Conservation (phyloP, 2,329 filamentous ascomycete species). For the Microcera coccophila region DNA sequence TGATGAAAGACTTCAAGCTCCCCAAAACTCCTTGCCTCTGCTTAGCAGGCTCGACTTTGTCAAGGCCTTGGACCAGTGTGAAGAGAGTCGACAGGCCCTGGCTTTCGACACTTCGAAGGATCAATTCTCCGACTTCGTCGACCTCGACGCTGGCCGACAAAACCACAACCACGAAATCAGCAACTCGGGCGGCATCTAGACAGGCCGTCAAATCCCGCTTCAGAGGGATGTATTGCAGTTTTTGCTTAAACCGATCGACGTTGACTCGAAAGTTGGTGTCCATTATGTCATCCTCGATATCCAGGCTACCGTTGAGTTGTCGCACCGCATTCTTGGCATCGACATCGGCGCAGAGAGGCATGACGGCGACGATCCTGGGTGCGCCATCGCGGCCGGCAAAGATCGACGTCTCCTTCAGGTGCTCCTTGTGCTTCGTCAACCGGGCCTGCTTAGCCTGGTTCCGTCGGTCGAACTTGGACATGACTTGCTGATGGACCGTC, state of each 20-base stretch:
- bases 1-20: slow-evolving; percentile 88
- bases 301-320: slow-evolving; percentile 72
- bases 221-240: slow-evolving; percentile 76
- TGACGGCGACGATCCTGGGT: slow-evolving; percentile 80
- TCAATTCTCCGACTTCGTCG: slow-evolving; percentile 77
- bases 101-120: slow-evolving; percentile 82
- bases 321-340: slow-evolving; percentile 64
- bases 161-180: slow-evolving; percentile 87
- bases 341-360: slow-evolving; percentile 74
- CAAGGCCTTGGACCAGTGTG: slow-evolving; percentile 75
- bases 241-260: slow-evolving; percentile 92
- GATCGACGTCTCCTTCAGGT: slow-evolving; percentile 71
- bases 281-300: slow-evolving; percentile 64
- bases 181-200: slow-evolving; percentile 79
- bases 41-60: slow-evolving; percentile 75
- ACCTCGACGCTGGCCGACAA: slow-evolving; percentile 80
- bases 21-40: slow-evolving; percentile 69
- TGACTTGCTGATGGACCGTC: slow-evolving; percentile 91
- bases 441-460: slow-evolving; percentile 94
- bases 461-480: slow-evolving; percentile 93
- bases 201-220: slow-evolving; percentile 70
- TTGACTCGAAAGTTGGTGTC: slow-evolving; percentile 61
- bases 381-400: slow-evolving; percentile 86
- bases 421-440: slow-evolving; percentile 76
- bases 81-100: slow-evolving; percentile 94